Base-by-base conservation (phyloP, 371 early-diverging fungal genomes). In the Mucor racemosus region DNA sequence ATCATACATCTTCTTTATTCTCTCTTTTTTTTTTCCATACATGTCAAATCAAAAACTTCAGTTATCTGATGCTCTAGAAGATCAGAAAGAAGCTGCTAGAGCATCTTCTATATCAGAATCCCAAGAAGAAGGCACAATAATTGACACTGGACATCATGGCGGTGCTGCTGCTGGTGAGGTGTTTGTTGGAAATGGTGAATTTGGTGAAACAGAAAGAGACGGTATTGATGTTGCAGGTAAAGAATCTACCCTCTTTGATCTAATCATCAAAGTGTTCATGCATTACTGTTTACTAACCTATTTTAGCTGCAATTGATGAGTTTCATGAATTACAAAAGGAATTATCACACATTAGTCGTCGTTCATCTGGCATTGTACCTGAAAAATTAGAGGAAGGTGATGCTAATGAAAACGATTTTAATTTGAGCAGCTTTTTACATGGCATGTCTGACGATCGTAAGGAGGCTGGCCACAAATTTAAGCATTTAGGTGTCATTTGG, bases 401-500 rank as follows among this genome's bases (percentile, higher is more conserved):
- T 2, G 64, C 58, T 4, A 68, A 55, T 8, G 54, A 67, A 33
- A 73, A 74, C 48, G 73, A 68, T 13, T 80, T 80, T 31, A 73
- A 77, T 46, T 53, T 80, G 33, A 72, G 70, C 46, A 67, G 74
- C n/a, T 80, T 73, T 44, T 58, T 80, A 19, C 69, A 74, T 56
- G 63, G 66, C 13, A 63, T 75, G 11, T 73, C 63, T 40, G 42
- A 60, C 26, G 56, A 68, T n/a, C 66, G 62, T 55, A 62, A 36
- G 57, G 59, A 46, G 39, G 77, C 75, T 31, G 82, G 81, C 5
- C 66, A 82, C 63, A 75, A 86, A 58, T 73, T 73, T 14, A 77
- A 81, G 26, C 72, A 73, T 31, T 64, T 86, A 58, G 85, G 86
- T 68, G 72, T 86, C 4, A 63, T 77, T 33, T 82, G 82, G 74